Evolutionary conservation across 805 yeast genomes (phyloP), one percentile per base, ranked within the genome.

Genomic region (Metschnikowia cubensis): DNA sequence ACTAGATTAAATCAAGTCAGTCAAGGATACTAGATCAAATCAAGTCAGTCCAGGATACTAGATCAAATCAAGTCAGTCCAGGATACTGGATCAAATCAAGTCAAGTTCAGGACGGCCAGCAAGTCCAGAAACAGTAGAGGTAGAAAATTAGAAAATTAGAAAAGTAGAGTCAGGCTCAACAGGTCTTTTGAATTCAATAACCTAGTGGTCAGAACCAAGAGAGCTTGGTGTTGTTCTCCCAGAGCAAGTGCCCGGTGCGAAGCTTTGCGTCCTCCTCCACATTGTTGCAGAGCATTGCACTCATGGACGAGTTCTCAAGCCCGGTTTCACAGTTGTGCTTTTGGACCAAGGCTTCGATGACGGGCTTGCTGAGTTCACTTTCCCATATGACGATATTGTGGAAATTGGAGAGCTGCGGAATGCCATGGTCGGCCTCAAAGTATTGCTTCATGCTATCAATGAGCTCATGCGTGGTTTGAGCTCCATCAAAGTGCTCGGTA

Each of bases 201-300:
- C 29, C 29, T 25, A 25, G 4, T 25, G 29, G 29, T 22, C 56
- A 73, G 53, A 72, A 73, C 78, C 78, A 73, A 8, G 76, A 69
- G 36, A 73, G 56, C 55, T 73, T 73, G 47, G 62, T 68, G 53
- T 73, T 73, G 43, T 66, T 66, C 50, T 70, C 77, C 78, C 78
- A 73, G 10, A 71, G 53, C 20, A 71, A 48, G 1, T 64, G 52
- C 2, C 71, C 70, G 5, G 40, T 49, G 33, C 48, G 36, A 43
- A 71, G 54, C 40, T 56, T 50, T 5, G 54, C 43, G 38, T 70
- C 62, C n/a, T 70, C 73, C 1, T 39, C 49, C 4, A 49, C 53
- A 40, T 62, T 58, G 49, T 63, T 58, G 48, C 68, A 57, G 42
- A 64, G 59, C 10, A 69, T 54, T 14, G 77, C 76, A 45, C 75